Base-by-base conservation (phyloP, 2,329 filamentous ascomycete genomes). In the Calonectria hawksworthii region DNA sequence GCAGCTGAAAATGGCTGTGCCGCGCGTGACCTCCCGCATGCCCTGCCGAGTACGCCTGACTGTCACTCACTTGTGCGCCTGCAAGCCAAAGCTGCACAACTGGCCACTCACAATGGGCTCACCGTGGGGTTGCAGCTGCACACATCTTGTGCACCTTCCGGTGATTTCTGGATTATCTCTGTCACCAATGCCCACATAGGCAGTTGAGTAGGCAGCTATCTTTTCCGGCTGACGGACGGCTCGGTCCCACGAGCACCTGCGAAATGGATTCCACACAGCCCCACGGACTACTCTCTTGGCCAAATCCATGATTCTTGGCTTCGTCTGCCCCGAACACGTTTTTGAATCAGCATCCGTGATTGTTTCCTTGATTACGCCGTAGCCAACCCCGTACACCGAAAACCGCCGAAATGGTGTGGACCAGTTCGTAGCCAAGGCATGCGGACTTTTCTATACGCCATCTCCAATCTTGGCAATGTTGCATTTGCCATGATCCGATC, bases 1-100 rank as follows among this genome's bases (percentile, higher is more conserved):
- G 41, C 26, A 41, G 50, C 51, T 68, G 36, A 30, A 68, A 68
- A 56, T 13, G 36, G 34, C 23, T 44, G 32, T 28, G 65, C 36
- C 51, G 51, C 66, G 66, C 36, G 66, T 68, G 66, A 56, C 66
- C 36, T n/a, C 26, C 38, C 26, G 30, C 18, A 47, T 23, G 41
- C 41, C 34, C 18, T 34, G 11, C 36, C 5, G 8, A 34, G 21
- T 61, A 38, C 21, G 54, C n/a, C 61, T 26, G 38, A 10, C 21
- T 28, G 14, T 41, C 61, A 23, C 61, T 65, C 61, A n/a, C 36
- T 14, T 65, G 61, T 47, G 38, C 41, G 41, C 41, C 30, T 30
- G 61, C 41, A 41, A 63, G 13, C 51, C 26, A 32, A 28, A 23
- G 11, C 56, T 18, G 23, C n/a, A 38, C 3, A 63, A 38, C 36